Conservation (phyloP, 306 rosid genomes). For the Vicia sativa region DNA sequence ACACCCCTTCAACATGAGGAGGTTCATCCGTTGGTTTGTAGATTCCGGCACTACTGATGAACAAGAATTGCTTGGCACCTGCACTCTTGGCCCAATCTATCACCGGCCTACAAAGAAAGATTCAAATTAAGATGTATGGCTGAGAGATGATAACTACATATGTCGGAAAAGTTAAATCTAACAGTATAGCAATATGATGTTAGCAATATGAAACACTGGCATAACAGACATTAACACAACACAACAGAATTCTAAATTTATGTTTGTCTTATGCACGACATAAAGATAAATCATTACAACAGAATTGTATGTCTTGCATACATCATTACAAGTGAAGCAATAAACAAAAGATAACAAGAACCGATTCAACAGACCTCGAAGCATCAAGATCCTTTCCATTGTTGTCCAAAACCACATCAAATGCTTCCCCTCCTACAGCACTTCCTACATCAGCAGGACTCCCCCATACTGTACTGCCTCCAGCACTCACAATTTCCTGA, state of each 20-base stretch:
- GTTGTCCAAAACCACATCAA: slow-evolving; percentile 94
- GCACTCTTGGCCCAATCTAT: slow-evolving; percentile 91
- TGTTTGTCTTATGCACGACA: too few species aligned
- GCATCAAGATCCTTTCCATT: slow-evolving; percentile 91
- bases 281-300: too few species aligned
- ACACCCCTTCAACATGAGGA: slow-evolving; percentile 98
- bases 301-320: too few species aligned
- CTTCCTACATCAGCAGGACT: slow-evolving; percentile 71
- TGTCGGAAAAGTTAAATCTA: neutral
- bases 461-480: slow-evolving; percentile 89
- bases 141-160: neutral
- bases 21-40: slow-evolving; percentile 87
- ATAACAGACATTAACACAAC: neutral
- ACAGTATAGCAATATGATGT: slow-evolving; percentile 16
- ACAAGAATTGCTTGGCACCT: slow-evolving; percentile 85
- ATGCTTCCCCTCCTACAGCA: slow-evolving; percentile 63
- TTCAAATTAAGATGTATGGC: slow-evolving; percentile 19
- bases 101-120: slow-evolving; percentile 67
- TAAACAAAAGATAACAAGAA: slow-evolving; percentile 13
- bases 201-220: neutral
- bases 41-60: slow-evolving; percentile 94
- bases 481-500: slow-evolving; percentile 87
- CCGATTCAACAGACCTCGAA: slow-evolving; percentile 57
- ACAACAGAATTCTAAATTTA: neutral
- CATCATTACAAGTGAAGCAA: slow-evolving; percentile 15